Conservation (phyloP, 2,329 filamentous ascomycete species). For the Venturiaceae sp. region DNA sequence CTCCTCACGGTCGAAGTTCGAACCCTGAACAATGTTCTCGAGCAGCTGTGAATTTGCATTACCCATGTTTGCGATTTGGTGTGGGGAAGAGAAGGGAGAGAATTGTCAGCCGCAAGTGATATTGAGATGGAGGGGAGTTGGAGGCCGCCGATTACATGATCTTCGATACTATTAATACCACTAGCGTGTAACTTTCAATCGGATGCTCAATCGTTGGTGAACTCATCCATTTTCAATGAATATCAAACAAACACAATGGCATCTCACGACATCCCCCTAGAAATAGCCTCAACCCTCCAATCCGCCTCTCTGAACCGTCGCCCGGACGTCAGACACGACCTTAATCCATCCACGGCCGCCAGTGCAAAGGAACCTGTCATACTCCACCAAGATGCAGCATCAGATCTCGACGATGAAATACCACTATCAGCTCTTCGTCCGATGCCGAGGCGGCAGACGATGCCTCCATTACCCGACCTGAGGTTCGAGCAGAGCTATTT, state of each 20-base stretch:
- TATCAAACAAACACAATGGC: neutral
- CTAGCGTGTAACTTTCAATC: too few relatives aligned
- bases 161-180: too few relatives aligned
- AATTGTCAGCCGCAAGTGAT: constrained; percentile 4
- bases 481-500: constrained; percentile 98
- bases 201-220: too few relatives aligned
- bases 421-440: constrained; percentile 55
- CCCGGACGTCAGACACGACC: constrained; percentile 64
- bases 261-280: constrained; percentile 24
- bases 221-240: neutral
- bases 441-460: constrained; percentile 38
- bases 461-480: constrained; percentile 71
- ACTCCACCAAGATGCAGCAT: constrained; percentile 12
- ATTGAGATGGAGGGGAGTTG: neutral
- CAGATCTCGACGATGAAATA: constrained; percentile 54
- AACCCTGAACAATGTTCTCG: constrained; percentile 91
- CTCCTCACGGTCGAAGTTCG: constrained; percentile 97
- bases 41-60: constrained; percentile 59
- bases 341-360: constrained; percentile 68
- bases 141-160: neutral
- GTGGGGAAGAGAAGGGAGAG: constrained; percentile 3
- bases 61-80: constrained; percentile 34
- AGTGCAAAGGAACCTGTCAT: constrained; percentile 54
- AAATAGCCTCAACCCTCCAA: constrained; percentile 73
- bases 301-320: constrained; percentile 64